Evolutionary conservation across 805 yeast species (phyloP).

Genomic region (Lachancea fermentati): DNA sequence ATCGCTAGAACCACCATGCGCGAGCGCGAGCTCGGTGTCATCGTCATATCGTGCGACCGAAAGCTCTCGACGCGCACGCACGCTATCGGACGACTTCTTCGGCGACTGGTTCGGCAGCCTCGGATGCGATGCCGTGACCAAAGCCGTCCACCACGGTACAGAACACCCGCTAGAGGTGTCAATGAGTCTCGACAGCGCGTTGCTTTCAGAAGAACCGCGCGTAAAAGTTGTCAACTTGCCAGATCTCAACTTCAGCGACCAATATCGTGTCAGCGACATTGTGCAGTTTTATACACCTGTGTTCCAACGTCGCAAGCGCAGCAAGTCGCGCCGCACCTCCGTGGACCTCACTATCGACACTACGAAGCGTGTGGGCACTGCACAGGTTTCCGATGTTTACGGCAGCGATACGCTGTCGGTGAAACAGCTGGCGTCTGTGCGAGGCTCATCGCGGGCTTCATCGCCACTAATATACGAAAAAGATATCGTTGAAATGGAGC

Average conservation of each 20-base stretch:
- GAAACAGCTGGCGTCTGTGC: too few species aligned
- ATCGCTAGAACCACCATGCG: conserved; percentile 2
- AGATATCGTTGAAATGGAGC: conserved; percentile 23
- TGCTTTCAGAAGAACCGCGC: conserved; percentile 7
- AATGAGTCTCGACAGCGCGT: not conserved
- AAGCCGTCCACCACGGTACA: not conserved
- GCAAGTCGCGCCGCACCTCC: conserved; percentile 5
- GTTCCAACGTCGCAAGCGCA: conserved; percentile 14
- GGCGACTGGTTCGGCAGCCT: not conserved
- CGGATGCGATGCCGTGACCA: not conserved
- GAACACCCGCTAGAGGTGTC: not conserved
- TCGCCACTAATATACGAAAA: conserved; percentile 11
- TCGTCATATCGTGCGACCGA: not conserved
- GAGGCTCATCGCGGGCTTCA: not conserved
- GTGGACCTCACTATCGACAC: conserved; percentile 9
- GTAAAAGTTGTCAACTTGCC: conserved; percentile 17
- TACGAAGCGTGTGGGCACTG: conserved; percentile 5
- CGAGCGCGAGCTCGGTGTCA: not conserved
- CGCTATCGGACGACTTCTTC: not conserved
- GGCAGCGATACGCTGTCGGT: not conserved
- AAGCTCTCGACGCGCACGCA: not conserved
- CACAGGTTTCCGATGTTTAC: conserved; percentile 2
- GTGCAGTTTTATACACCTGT: conserved; percentile 19
- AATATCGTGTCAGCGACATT: conserved; percentile 14
- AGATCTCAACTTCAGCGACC: conserved; percentile 24